phyloP scores from a whole-genome alignment of 345 rosid species.

The Lepidium aucheri region DNA sequence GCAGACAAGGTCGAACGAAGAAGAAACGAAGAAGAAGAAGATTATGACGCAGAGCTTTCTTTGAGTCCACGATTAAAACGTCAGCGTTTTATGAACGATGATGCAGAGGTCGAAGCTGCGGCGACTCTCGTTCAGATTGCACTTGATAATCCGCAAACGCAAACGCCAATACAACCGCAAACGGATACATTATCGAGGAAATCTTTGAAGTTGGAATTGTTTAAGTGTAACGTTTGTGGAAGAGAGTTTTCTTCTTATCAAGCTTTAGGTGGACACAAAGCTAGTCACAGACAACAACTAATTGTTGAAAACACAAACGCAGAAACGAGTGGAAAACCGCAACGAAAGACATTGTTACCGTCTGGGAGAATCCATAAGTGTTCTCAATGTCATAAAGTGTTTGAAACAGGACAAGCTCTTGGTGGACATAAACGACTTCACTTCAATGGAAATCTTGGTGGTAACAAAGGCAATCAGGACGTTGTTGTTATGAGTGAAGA shows the following conservation, averaged over 20 bases:
- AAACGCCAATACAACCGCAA: background rate
- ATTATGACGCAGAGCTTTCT: too few relatives aligned
- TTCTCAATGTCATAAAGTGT: constrained; percentile 54
- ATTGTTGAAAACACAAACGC: background rate
- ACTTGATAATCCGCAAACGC: constrained; percentile 14
- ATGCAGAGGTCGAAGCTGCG: too few relatives aligned
- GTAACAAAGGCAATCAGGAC: background rate
- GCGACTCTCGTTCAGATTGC: constrained; percentile 51
- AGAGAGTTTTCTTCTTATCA: constrained; percentile 74
- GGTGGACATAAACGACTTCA: constrained; percentile 96
- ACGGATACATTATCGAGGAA: background rate
- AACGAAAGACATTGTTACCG: background rate
- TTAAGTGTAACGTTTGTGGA: constrained; percentile 62
- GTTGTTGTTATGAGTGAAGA: constrained; percentile 18
- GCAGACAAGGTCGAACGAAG: too few relatives aligned
- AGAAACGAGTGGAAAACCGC: background rate
- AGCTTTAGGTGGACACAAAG: constrained; percentile 94
- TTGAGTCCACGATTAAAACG: too few relatives aligned
- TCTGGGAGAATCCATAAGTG: constrained; percentile 64
- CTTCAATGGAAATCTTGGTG: constrained; percentile 49
- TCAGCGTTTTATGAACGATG: too few relatives aligned
- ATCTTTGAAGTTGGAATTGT: background rate
- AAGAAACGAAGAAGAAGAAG: too few relatives aligned
- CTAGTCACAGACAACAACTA: constrained; percentile 61
- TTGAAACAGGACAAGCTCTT: constrained; percentile 80